Evolutionary conservation across 768 basidiomycete species (phyloP).

Genomic region (Hericium rajendrae): DNA sequence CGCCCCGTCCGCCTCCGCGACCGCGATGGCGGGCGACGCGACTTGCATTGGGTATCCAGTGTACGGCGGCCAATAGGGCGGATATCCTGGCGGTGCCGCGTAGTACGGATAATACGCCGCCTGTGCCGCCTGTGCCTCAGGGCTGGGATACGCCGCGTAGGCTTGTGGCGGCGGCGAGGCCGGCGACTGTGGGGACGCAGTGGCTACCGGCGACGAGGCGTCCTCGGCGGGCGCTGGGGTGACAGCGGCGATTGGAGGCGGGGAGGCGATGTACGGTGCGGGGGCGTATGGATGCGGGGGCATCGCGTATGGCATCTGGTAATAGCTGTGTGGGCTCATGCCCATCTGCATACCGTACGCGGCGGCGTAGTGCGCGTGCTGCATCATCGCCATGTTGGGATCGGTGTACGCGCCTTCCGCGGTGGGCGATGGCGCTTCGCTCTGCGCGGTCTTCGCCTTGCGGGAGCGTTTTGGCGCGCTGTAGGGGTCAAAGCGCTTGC

Average conservation of each 20-base stretch:
- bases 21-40: neutral
- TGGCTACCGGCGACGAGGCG: slow-evolving; percentile 2
- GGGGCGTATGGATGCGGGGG: slow-evolving; percentile 3
- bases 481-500: slow-evolving; percentile 26
- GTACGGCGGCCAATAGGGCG: slow-evolving; percentile 12
- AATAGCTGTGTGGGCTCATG: slow-evolving; percentile 8
- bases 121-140: slow-evolving; percentile 7
- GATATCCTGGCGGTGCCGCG: slow-evolving; percentile 9
- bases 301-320: slow-evolving; percentile 9
- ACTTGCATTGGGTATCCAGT: neutral
- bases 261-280: slow-evolving; percentile 1
- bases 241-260: neutral
- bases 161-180: neutral
- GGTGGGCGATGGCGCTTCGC: slow-evolving; percentile 9
- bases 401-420: slow-evolving; percentile 7
- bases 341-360: neutral
- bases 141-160: neutral
- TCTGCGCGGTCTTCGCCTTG: slow-evolving; percentile 5
- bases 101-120: slow-evolving; percentile 10
- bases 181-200: too few species aligned
- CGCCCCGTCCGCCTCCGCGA: neutral
- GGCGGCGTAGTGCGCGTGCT: slow-evolving; percentile 12
- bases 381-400: slow-evolving; percentile 12
- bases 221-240: too few species aligned
- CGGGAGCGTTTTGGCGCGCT: slow-evolving; percentile 7